Base-by-base conservation (phyloP, 2,329 filamentous ascomycete genomes). In the Davidsoniella australis region DNA sequence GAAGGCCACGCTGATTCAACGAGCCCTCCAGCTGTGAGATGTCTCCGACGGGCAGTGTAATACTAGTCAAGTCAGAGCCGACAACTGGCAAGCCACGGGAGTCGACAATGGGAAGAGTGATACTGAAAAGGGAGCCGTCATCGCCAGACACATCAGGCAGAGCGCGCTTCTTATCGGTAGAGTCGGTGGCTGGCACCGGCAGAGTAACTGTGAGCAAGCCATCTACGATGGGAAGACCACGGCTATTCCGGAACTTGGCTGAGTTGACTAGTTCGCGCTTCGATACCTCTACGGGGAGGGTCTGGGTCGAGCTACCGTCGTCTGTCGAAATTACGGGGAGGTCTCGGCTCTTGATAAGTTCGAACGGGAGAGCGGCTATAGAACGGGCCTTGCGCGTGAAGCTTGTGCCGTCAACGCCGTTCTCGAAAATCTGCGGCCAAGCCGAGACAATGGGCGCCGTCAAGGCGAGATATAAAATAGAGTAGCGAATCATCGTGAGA, bases 391-490 rank as follows among this genome's bases (percentile, higher is more conserved):
- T 33, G 29, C 29, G 29, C 29, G 29, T 33, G 4, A 33, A 33
- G 29, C 2, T 33, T 9, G 29, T 33, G 29, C 29, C 29, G 12
- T 29, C 40, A 17, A 29, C 36, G 26, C 26, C 36, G 36, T 45
- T 52, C 41, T 52, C 50, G 38, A 52, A 52, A 29, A 52, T 48
- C 39, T 52, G 50, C 14, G 50, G 50, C 50, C 50, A 52, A 20
- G 50, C 50, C 39, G 47, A 48, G 40, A 39, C 41, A n/a, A 52
- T 40, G 18, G 45, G 41, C 26, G 41, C 42, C 9, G 46, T 41
- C 12, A 46, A 39, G n/a, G 45, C 40, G 17, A 51, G 45, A 40
- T 48, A 39, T 14, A 52, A 36, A 24, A 52, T 18, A 41, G 41
- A 33, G 38, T 48, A 45, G 18, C 45, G 50, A 10, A 43, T 16